Evolutionary conservation across 2,329 filamentous ascomycete species (phyloP), one percentile per base, ranked within the genome.

Genomic region (Neoascochyta sp.): DNA sequence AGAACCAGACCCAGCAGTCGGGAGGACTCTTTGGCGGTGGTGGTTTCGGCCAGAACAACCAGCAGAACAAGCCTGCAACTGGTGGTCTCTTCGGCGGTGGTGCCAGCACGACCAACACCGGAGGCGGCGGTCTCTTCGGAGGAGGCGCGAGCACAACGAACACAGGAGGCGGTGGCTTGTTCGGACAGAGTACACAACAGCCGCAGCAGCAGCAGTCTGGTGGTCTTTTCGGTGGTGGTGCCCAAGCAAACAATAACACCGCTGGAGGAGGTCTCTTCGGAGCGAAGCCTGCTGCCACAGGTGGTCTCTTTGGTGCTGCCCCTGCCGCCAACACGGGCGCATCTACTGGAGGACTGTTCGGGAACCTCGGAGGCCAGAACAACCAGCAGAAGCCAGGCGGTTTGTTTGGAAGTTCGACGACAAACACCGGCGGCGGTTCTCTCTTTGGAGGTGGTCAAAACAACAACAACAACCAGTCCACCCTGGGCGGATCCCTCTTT

Each of bases 171-270:
- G 66, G 65, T 4, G 67, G 73, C 2, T 58, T 78, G 3, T 80
- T 80, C 33, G 75, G 75, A 51, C 43, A 50, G 29, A 34, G 31
- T 6, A 29, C 43, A 14, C 43, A 47, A 32, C 39, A 51, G 36
- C 22, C 38, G 17, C 43, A 29, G 44, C 46, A 32, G 29, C 38
- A 29, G 29, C 23, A 27, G 13, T 36, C 46, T 29, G 54, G 60
- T 32, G 57, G 68, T 16, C 45, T 73, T 16, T 74, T 74, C 39
- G 65, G 65, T 20, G 59, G 67, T 22, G 46, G 79, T 5, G 79
- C 80, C 41, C 70, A 73, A 9, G 52, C 52, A 22, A 57, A 46
- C 24, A 50, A 47, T 24, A 46, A 52, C 31, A 56, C 51, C 22
- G 52, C 57, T 22, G 51, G 55, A 24, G 52, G 57, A 17, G 54